phyloP scores from a whole-genome alignment of 2,329 filamentous ascomycete species.

The Corinectria fuckeliana region DNA sequence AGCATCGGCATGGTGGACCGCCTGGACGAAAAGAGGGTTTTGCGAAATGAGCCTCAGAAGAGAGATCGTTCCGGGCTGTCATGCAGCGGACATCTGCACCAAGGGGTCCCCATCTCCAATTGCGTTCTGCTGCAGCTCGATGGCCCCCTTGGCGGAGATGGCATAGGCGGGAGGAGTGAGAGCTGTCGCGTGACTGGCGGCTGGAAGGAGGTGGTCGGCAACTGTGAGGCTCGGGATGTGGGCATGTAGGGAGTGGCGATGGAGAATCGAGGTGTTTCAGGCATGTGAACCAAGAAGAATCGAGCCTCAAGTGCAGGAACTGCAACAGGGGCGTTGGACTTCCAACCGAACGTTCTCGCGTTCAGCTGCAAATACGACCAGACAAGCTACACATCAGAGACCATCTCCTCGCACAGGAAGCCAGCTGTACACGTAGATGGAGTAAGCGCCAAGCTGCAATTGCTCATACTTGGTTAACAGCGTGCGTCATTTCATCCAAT shows the following conservation, averaged over 20 bases:
- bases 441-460: background rate
- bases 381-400: background rate
- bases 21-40: background rate
- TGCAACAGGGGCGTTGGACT: background rate
- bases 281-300: too few species aligned
- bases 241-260: background rate
- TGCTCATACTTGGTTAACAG: background rate
- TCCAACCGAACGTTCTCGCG: background rate
- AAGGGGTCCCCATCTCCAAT: constrained; percentile 31
- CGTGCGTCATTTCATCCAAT: constrained; percentile 13
- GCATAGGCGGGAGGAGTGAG: background rate
- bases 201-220: background rate
- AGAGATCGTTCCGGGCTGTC: constrained; percentile 19
- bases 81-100: constrained; percentile 26
- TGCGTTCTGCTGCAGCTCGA: constrained; percentile 28
- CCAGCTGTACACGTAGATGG: background rate
- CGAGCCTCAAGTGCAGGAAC: constrained; percentile 27
- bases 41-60: constrained; percentile 17
- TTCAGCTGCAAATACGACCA: background rate
- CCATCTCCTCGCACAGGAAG: background rate
- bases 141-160: constrained; percentile 4
- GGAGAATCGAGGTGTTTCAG: constrained; percentile 1
- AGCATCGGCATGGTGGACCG: constrained; percentile 1
- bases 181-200: background rate
- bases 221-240: constrained; percentile 9